Percentiles rank a stretch among this genome's conserved stretches.
phyloP scores from a whole-genome alignment of 1,139 yeast genomes.

The Torulaspora pretoriensis region DNA sequence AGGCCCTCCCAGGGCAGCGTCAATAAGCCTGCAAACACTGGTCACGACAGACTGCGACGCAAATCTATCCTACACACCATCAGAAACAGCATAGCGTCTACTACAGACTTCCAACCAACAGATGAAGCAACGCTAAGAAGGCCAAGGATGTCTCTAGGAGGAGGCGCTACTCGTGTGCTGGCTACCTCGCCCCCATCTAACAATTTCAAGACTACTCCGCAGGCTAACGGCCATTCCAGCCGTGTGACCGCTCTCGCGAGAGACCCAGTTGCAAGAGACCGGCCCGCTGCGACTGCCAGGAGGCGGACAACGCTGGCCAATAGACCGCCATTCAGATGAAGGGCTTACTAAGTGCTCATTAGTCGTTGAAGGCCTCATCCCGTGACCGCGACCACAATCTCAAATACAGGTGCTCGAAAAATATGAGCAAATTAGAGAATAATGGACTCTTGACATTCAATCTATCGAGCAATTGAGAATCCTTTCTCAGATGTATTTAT shows the following conservation, averaged over 20 bases:
- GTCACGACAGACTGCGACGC: slow-evolving; percentile 27
- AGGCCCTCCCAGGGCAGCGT: slow-evolving; percentile 2
- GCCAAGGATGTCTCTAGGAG: slow-evolving; percentile 26
- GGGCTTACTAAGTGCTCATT: neutral
- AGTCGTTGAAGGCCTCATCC: neutral
- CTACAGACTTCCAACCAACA: slow-evolving; percentile 10
- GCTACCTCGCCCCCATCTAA: slow-evolving; percentile 8
- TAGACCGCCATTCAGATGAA: slow-evolving; percentile 32
- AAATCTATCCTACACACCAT: slow-evolving; percentile 35
- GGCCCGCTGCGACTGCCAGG: neutral
- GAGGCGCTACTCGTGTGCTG: slow-evolving; percentile 29
- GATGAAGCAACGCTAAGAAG: slow-evolving; percentile 4
- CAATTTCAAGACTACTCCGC: slow-evolving; percentile 5
- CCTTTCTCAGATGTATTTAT: neutral
- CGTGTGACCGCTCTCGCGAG: slow-evolving; percentile 3
- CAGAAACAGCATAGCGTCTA: slow-evolving; percentile 28
- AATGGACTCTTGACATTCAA: slow-evolving; percentile 1
- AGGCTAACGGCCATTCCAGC: slow-evolving; percentile 8
- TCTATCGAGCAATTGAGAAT: slow-evolving; percentile 1
- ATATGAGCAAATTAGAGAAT: slow-evolving; percentile 14
- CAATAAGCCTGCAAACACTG: slow-evolving; percentile 3
- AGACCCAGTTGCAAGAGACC: neutral
- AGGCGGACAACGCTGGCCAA: slow-evolving; percentile 3
- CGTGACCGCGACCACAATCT: slow-evolving; percentile 5
- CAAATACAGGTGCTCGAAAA: neutral